Evolutionary conservation across 805 yeast species (phyloP), one percentile per base, ranked within the genome.

Genomic region (Metschnikowia shivogae): DNA sequence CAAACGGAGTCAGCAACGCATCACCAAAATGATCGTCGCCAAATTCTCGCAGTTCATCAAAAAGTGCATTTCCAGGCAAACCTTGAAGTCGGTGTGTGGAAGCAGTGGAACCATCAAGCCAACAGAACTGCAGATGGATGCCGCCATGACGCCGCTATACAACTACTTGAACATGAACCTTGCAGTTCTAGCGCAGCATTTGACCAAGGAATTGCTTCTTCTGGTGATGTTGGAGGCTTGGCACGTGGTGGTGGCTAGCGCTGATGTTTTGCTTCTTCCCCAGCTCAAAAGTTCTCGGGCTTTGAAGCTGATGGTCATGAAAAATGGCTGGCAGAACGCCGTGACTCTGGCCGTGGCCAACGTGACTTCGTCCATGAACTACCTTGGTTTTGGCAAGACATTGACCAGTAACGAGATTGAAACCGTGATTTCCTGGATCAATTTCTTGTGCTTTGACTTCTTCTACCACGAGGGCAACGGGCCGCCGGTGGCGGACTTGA

Each of bases 391-490:
- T 56, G 83, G 81, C 2, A 72, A 76, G 36, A 77, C 78, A 13
- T 63, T 88, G 40, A 74, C 84, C 0, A 65, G 68, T 26, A 67
- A 64, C 19, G 95, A 89, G 57, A 65, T 85, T 27, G 88, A 82
- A 42, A 77, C 83, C 1, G 77, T 86, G 0, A 81, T 82, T 49
- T 70, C 77, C 0, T 88, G 96, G 96, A 61, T 89, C 19, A 68
- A 77, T 39, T 69, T 76, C 5, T 62, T 85, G n/a, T 76, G 88
- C 43, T 61, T 76, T 39, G 90, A 82, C 47, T 88, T 87, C 59
- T 88, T 89, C 65, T 80, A 88, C 60, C 82, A 86, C 56, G 82
- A 77, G 36, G 95, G 95, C 0, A 83, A 82, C 29, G 96, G 96
- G 0, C 93, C 93, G 0, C 76, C 88, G 1, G 53, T 86, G 27